phyloP scores from a whole-genome alignment of 495 filamentous ascomycete genomes.

The Letharia lupina region DNA sequence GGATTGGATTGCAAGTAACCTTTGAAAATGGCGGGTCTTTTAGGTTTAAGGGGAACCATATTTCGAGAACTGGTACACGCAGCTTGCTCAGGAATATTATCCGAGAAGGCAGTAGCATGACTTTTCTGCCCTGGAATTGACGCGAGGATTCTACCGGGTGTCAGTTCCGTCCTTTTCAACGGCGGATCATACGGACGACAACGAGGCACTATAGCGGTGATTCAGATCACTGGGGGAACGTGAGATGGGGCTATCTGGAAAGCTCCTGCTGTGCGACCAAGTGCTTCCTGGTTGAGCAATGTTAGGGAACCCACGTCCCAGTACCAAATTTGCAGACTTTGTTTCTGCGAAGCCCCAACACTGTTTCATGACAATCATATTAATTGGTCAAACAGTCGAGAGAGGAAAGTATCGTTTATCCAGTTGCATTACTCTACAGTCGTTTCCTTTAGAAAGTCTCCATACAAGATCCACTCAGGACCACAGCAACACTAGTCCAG shows the following conservation, averaged over 20 bases:
- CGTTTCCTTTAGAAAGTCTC: neutral
- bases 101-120: neutral
- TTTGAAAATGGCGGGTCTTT: slow-evolving; percentile 31
- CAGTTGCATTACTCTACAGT: neutral
- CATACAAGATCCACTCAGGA: neutral
- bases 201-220: neutral
- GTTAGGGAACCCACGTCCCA: neutral
- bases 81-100: neutral
- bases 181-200: neutral
- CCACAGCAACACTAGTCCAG: neutral
- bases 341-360: neutral
- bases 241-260: neutral
- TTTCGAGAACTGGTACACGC: neutral
- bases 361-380: neutral
- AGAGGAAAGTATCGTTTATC: neutral
- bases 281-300: neutral
- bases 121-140: neutral
- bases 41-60: neutral
- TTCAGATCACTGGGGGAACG: neutral
- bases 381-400: neutral
- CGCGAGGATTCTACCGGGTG: neutral
- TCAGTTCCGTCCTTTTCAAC: neutral
- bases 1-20: slow-evolving; percentile 66
- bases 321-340: neutral
- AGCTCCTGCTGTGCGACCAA: neutral